A percentile compares a stretch with the other conserved stretches of the same genome.
These are phyloP conservation scores for Kokia cookei DNA, from an alignment of 441 rosid species.

Conservation along the genomic window DNA sequence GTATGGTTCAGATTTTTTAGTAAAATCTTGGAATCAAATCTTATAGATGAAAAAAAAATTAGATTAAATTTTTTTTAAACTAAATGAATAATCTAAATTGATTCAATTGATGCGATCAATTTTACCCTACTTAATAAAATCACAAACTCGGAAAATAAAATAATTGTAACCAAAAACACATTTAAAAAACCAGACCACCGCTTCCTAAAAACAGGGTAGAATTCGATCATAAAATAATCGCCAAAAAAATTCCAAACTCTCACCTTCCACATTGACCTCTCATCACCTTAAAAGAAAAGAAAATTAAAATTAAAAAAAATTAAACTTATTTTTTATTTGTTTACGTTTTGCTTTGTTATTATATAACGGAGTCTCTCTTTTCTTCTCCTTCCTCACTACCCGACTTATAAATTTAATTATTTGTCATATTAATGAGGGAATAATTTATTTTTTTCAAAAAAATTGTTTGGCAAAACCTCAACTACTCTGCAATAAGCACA, in stretches of 20 bases:
- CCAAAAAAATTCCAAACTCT: neutral
- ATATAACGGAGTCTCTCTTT: neutral
- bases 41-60: too few relatives aligned
- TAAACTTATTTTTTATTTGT: neutral
- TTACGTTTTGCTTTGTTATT: neutral
- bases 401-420: neutral
- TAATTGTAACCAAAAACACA: neutral
- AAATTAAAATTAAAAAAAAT: too few relatives aligned
- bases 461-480: conserved; percentile 11
- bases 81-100: too few relatives aligned
- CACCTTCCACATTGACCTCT: conserved; percentile 7
- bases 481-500: conserved; percentile 7
- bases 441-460: neutral
- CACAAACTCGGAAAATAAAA: too few relatives aligned
- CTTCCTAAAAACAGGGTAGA: neutral
- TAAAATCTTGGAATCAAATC: too few relatives aligned
- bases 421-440: neutral
- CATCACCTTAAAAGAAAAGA: neutral
- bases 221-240: neutral
- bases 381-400: neutral
- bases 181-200: neutral
- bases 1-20: too few relatives aligned
- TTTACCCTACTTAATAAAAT: too few relatives aligned
- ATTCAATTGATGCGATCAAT: too few relatives aligned
- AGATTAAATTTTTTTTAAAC: too few relatives aligned